A percentile compares a stretch with the other conserved stretches of the same genome.
Evolutionary conservation across 805 yeast species (phyloP).

Genomic region (Saturnispora ahearnii): DNA sequence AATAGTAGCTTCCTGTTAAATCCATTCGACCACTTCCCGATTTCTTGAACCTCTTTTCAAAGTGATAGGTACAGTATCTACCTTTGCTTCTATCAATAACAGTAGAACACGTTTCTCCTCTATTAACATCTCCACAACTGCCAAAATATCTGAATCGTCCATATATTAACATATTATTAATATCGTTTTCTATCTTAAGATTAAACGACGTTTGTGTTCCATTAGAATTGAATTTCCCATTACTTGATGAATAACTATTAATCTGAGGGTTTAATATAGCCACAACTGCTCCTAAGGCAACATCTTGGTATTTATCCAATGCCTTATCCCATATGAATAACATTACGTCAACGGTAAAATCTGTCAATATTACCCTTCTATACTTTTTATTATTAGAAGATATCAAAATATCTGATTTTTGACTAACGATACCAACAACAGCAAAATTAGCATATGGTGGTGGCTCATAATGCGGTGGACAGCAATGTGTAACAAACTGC

Average conservation of each 20-base stretch:
- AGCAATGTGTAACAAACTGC: constrained; percentile 52
- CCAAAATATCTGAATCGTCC: constrained; percentile 66
- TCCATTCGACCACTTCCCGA: constrained; percentile 65
- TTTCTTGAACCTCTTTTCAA: constrained; percentile 45
- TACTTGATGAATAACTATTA: constrained; percentile 22
- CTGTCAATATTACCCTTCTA: constrained; percentile 55
- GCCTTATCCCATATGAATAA: constrained; percentile 60
- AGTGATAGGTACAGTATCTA: constrained; percentile 64
- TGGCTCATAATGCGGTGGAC: constrained; percentile 58
- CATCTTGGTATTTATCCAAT: constrained; percentile 62
- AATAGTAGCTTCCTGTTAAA: constrained; percentile 49
- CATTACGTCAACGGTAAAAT: constrained; percentile 48
- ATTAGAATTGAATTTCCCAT: background rate
- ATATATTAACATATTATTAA: constrained; percentile 54
- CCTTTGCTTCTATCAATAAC: constrained; percentile 49
- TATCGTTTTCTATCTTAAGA: constrained; percentile 42
- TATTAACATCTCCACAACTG: constrained; percentile 45
- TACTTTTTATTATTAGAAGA: constrained; percentile 42
- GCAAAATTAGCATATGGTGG: constrained; percentile 74
- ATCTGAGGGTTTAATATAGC: constrained; percentile 69
- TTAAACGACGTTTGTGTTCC: constrained; percentile 33
- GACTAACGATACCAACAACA: constrained; percentile 58
- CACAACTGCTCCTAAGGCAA: constrained; percentile 65
- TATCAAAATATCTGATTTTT: constrained; percentile 44
- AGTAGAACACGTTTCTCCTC: constrained; percentile 45